Conservation (phyloP, 192 early-diverging fungal genomes). For the Geranomyces variabilis region DNA sequence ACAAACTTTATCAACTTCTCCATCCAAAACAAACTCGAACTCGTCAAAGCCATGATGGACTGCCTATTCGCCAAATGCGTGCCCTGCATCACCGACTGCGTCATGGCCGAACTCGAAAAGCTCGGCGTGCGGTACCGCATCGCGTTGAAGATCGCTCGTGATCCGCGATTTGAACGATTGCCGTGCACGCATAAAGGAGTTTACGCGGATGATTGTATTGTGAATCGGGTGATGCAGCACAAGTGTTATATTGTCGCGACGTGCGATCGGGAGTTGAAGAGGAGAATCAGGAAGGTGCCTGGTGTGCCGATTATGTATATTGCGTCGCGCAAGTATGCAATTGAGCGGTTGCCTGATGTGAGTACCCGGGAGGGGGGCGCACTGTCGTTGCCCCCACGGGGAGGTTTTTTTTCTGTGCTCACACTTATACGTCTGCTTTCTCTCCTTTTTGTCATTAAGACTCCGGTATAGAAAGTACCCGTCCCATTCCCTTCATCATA, state of each 20-base stretch:
- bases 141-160: slow-evolving; percentile 89
- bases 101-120: slow-evolving; percentile 98
- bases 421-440: no score
- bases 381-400: no score
- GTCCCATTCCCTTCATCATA: no score
- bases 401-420: no score
- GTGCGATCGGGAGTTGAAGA: slow-evolving; percentile 94
- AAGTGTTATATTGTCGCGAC: slow-evolving; percentile 98
- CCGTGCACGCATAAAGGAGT: slow-evolving; percentile 97
- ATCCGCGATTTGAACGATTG: slow-evolving; percentile 95
- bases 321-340: slow-evolving; percentile 83
- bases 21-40: slow-evolving; percentile 97
- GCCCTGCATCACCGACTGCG: slow-evolving; percentile 98
- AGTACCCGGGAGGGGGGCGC: neutral
- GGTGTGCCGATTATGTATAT: slow-evolving; percentile 99
- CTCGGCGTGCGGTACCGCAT: slow-evolving; percentile 94
- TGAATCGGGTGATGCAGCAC: slow-evolving; percentile 87
- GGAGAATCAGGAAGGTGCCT: slow-evolving; percentile 91
- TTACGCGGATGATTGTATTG: slow-evolving; percentile 99
- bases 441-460: no score
- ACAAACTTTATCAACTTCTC: slow-evolving; percentile 99
- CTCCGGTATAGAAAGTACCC: no score
- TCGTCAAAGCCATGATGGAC: slow-evolving; percentile 98
- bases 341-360: slow-evolving; percentile 90
- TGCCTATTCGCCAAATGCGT: slow-evolving; percentile 98